Evolutionary conservation across 345 rosid genomes (phyloP).

Genomic region (Mangifera indica): DNA sequence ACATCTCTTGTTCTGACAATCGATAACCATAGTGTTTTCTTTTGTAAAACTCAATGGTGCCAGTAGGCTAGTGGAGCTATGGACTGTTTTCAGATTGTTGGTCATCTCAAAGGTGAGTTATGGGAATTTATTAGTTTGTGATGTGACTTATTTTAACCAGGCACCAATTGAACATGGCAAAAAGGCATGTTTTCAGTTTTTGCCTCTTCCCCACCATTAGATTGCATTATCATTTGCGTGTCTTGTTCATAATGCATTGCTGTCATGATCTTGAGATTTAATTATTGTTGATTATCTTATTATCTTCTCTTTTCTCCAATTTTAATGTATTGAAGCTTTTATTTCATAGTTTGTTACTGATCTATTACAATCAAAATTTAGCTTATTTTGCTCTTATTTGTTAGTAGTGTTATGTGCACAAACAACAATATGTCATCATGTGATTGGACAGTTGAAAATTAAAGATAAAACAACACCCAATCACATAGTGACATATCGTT

Average conservation of each 20-base stretch:
- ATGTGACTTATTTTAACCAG: constrained; percentile 2
- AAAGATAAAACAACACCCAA: no score
- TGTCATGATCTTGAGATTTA: neutral
- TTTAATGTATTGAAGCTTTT: neutral
- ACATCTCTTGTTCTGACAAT: constrained; percentile 15
- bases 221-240: neutral
- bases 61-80: constrained; percentile 46
- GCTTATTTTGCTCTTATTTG: no score
- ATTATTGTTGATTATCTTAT: neutral
- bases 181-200: neutral
- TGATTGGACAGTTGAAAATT: no score
- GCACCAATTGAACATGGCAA: neutral
- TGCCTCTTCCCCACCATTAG: neutral
- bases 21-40: constrained; percentile 27
- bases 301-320: neutral
- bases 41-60: constrained; percentile 50
- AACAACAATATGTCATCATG: no score
- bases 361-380: neutral
- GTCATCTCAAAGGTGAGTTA: constrained; percentile 45
- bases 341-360: neutral
- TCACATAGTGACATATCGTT: no score
- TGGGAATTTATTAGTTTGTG: constrained; percentile 10
- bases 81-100: constrained; percentile 41
- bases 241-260: neutral
- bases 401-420: no score